A percentile compares a stretch with the other conserved stretches of the same genome.
These are phyloP conservation scores for Arthonia radiata DNA, from an alignment of 495 filamentous ascomycete species.

Conservation along the genomic window DNA sequence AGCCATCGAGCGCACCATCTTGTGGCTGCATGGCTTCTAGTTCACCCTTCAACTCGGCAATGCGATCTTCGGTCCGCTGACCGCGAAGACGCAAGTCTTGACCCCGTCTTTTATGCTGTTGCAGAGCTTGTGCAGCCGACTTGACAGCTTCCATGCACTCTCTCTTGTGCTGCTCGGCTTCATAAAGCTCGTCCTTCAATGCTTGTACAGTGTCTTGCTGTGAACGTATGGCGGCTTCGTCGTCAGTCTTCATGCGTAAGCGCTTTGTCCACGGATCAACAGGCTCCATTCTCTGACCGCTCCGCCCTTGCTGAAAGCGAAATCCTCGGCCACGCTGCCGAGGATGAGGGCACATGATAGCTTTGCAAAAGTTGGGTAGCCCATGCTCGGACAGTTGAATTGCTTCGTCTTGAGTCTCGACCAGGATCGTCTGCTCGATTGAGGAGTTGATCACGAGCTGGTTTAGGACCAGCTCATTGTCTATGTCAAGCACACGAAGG, in stretches of 20 bases:
- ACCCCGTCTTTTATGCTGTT: constrained; percentile 18
- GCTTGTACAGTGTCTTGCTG: constrained; percentile 14
- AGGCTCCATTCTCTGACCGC: too few species aligned
- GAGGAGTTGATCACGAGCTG: constrained; percentile 60
- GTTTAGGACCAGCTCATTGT: constrained; percentile 49
- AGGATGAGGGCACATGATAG: too few species aligned
- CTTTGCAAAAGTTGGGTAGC: too few species aligned
- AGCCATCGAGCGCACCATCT: constrained; percentile 33
- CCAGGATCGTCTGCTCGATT: constrained; percentile 67
- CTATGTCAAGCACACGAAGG: constrained; percentile 52
- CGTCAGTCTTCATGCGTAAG: too few species aligned
- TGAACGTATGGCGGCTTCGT: too few species aligned
- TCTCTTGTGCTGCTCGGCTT: constrained; percentile 4
- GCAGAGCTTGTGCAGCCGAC: constrained; percentile 14
- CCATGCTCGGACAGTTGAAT: too few species aligned
- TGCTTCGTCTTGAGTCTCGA: constrained; percentile 39
- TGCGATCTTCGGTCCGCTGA: constrained; percentile 31
- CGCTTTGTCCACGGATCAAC: too few species aligned
- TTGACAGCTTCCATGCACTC: constrained; percentile 6
- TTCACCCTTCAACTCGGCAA: constrained; percentile 31
- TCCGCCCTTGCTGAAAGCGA: too few species aligned
- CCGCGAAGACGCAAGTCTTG: constrained; percentile 25
- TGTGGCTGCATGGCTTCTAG: constrained; percentile 32
- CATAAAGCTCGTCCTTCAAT: constrained; percentile 8
- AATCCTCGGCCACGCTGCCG: too few species aligned